Base-by-base conservation (phyloP, 2,329 filamentous ascomycete genomes). In the Biscogniauxia sp. region DNA sequence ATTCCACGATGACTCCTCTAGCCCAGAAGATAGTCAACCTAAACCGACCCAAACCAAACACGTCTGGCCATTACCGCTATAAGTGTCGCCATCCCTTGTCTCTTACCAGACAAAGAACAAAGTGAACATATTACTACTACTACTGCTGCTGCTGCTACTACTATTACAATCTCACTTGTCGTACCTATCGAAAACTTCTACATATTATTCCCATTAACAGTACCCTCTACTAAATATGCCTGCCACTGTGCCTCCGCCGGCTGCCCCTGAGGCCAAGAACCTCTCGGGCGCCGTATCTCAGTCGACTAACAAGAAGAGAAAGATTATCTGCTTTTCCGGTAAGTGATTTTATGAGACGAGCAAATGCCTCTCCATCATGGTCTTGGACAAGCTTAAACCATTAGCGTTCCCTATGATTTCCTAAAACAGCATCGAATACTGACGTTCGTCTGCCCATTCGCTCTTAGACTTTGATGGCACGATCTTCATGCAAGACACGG, bases 401-500 rank as follows among this genome's bases (percentile, higher is more conserved):
- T n/a, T n/a, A n/a, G 23, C 23, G 23, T 23, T 23, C 23, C 23
- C 23, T 26, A 3, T 6, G 2, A 20, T 32, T 32, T 32, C 54
- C 8, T 2, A 28, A 17, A 54, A 53, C 13, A 4, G 2, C 20
- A 20, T 17, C 25, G 11, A 7, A 32, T 50, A 56, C 64, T 70
- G 61, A 72, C 58, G 64, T 5, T 0, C n/a, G 19, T 6, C 37
- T 52, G 17, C n/a, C 7, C 26, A 37, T 8, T 23, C 23, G 23
- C 5, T 32, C 28, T 32, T 61, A 88, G 86, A 90, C 73, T 90
- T 90, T 67, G 87, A 90, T 72, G 87, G 87, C 64, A 90, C 87
- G 3, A 90, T 90, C 64, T 89, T 88, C 78, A 87, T 88, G 81
- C 85, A 89, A 79, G 85, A 88, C 67, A 89, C 85, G 1, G 88